Evolutionary conservation across 345 rosid genomes (phyloP).

Genomic region (Euphorbia tirucalli): DNA sequence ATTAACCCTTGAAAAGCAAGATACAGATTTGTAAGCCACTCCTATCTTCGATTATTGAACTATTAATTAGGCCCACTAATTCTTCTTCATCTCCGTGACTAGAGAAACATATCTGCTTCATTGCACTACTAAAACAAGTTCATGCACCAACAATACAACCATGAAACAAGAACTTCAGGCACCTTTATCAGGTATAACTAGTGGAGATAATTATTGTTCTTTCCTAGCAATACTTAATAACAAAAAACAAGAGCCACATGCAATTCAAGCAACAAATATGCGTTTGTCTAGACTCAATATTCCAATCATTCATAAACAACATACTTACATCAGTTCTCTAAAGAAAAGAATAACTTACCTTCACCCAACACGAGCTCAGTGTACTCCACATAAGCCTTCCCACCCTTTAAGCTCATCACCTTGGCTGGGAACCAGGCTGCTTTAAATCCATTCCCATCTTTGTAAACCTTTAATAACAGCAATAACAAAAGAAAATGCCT

Average conservation of each 20-base stretch:
- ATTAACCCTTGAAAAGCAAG: too few species aligned
- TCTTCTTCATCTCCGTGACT: not conserved
- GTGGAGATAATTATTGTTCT: not conserved
- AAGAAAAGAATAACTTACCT: slow-evolving; percentile 46
- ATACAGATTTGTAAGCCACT: too few species aligned
- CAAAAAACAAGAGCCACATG: not conserved
- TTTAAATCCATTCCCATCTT: slow-evolving; percentile 60
- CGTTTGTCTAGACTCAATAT: not conserved
- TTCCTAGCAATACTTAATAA: not conserved
- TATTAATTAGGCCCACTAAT: slow-evolving; percentile 5
- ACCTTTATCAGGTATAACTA: not conserved
- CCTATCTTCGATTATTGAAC: not conserved
- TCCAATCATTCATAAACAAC: not conserved
- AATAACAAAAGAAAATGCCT: not conserved
- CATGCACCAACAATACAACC: not conserved
- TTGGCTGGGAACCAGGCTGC: slow-evolving; percentile 83
- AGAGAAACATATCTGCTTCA: not conserved
- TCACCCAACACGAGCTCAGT: slow-evolving; percentile 54
- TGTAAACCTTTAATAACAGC: slow-evolving; percentile 55
- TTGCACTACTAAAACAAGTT: not conserved
- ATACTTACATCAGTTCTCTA: not conserved
- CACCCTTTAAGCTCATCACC: slow-evolving; percentile 66
- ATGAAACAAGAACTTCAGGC: not conserved
- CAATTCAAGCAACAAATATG: not conserved
- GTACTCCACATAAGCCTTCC: slow-evolving; percentile 73